Evolutionary conservation across 169 alveolate genomes (phyloP), one percentile per base, ranked within the genome.

Genomic region (Plasmodium inui): DNA sequence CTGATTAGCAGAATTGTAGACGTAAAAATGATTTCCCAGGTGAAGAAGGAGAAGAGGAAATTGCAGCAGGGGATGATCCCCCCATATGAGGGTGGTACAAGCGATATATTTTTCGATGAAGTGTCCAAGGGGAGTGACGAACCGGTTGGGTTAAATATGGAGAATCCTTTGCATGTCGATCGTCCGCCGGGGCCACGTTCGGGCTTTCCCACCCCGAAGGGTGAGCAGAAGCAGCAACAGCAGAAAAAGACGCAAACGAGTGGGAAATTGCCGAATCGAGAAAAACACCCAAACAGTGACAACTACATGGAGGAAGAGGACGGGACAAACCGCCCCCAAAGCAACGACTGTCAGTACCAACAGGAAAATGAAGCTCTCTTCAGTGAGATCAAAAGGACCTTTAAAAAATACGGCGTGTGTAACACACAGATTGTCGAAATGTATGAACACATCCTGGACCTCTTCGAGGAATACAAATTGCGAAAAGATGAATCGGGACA

Each of bases 331-430:
- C 53, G 2, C 67, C 28, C 39, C 28, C 26, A 14, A 9, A 78
- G 82, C 89, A 79, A 22, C 82, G 32, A 79, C 39, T 41, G n/a
- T 1, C 1, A 0, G 2, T 76, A 76, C 32, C 34, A 76, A 19
- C n/a, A 76, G 3, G 61, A 82, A 70, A 91, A 80, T 57, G 53
- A 67, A 91, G 17, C 3, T 1, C 57, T 91, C 26, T 80, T 91
- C 71, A 79, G 83, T n/a, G 83, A 91, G 5, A 91, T 91, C 37
- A 22, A 74, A 46, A 70, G 41, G 8, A 67, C 46, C 4, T 91
- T 81, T 76, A 70, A 91, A 81, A 10, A 76, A 7, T 46, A 91
- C 37, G 81, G 37, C 4, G 95, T 91, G 7, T 91, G 95, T 71
- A 91, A 91, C 37, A 70, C 83, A 37, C 44, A 91, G 12, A 30